Percentiles rank a stretch among this genome's conserved stretches.
Conservation (phyloP, 176 grass and related monocot species). For the Juncus effusus region DNA sequence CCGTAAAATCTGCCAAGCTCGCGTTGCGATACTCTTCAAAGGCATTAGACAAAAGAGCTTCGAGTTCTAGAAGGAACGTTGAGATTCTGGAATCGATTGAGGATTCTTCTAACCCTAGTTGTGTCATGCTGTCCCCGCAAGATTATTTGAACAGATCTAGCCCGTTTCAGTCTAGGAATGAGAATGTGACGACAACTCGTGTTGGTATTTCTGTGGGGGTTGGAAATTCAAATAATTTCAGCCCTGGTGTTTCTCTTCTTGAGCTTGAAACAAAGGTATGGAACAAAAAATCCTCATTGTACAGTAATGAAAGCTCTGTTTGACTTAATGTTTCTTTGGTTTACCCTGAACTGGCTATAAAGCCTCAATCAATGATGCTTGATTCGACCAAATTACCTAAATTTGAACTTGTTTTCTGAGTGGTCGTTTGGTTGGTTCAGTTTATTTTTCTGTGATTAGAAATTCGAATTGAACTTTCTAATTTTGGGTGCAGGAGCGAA, state of each 20-base stretch:
- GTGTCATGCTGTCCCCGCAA: conserved; percentile 91
- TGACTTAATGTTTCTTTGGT: too few relatives aligned
- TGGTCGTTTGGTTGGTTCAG: conserved; percentile 6
- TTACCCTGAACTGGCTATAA: too few relatives aligned
- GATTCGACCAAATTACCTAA: too few relatives aligned
- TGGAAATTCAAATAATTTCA: conserved; percentile 54
- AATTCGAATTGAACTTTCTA: background rate
- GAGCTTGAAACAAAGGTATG: conserved; percentile 94
- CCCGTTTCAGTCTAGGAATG: conserved; percentile 49
- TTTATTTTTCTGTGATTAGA: conserved; percentile 10
- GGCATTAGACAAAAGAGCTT: conserved; percentile 56
- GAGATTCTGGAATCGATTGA: conserved; percentile 83
- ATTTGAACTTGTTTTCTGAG: conserved; percentile 17
- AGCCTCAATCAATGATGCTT: too few relatives aligned
- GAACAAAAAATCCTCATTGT: background rate
- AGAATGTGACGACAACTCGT: conserved; percentile 50
- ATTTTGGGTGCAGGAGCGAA: conserved; percentile 58
- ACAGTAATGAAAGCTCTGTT: too few relatives aligned
- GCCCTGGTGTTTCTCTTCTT: conserved; percentile 79
- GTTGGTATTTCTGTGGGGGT: conserved; percentile 79
- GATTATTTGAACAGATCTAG: conserved; percentile 66
- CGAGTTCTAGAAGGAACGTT: conserved; percentile 50
- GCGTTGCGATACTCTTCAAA: conserved; percentile 82
- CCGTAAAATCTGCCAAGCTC: conserved; percentile 82
- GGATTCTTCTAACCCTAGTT: conserved; percentile 55